Evolutionary conservation across 148 eudicot genomes (phyloP).

Genomic region (Vaccinium corymbosum): DNA sequence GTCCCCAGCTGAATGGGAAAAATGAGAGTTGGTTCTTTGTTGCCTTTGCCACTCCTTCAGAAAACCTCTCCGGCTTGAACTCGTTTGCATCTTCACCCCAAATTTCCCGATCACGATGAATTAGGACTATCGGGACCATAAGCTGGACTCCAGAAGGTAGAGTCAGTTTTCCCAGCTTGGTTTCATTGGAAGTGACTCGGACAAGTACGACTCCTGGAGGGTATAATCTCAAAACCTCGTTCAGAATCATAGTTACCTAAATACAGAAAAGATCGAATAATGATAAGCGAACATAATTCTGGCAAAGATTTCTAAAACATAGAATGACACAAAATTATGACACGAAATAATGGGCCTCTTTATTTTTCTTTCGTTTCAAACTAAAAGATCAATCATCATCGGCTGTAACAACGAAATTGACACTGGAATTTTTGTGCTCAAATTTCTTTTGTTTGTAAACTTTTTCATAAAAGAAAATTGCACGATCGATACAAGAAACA

Average conservation of each 20-base stretch:
- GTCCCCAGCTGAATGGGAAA: conserved; percentile 43
- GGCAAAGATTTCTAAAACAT: too few species aligned
- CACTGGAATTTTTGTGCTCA: too few species aligned
- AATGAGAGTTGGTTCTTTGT: conserved; percentile 24
- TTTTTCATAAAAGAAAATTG: too few species aligned
- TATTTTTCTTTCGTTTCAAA: too few species aligned
- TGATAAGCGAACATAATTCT: too few species aligned
- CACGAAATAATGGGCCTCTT: too few species aligned
- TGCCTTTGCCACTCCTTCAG: conserved; percentile 37
- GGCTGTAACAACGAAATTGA: too few species aligned
- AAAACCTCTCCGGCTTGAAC: conserved; percentile 45
- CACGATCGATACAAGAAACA: too few species aligned
- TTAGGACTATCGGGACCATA: conserved; percentile 25
- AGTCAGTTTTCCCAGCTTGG: conserved; percentile 25
- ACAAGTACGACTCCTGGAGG: conserved; percentile 23
- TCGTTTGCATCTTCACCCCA: conserved; percentile 44
- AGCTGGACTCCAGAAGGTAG: conserved; percentile 34
- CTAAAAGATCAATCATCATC: too few species aligned
- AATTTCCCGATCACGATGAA: conserved; percentile 30
- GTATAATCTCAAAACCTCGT: conserved; percentile 41
- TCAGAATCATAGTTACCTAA: conserved; percentile 34
- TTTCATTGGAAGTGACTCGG: conserved; percentile 20
- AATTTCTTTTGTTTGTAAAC: too few species aligned
- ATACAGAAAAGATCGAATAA: too few species aligned
- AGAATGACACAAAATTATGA: too few species aligned